Percentiles rank a stretch among this genome's conserved stretches.
Conservation (phyloP, 495 filamentous ascomycete species). For the Penicillium subrubescens region DNA sequence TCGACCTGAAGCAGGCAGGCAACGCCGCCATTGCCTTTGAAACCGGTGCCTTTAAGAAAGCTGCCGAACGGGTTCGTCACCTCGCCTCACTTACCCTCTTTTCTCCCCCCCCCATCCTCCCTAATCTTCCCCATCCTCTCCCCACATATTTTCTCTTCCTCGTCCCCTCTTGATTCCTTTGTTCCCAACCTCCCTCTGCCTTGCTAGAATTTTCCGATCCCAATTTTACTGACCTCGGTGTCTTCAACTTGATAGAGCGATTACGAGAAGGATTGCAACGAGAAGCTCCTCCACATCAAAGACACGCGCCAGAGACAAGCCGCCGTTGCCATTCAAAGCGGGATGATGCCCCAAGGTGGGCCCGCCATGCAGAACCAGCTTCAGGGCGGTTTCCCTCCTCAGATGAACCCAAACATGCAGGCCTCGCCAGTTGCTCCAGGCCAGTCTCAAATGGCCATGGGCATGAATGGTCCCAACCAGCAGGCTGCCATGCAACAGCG, state of each 20-base stretch:
- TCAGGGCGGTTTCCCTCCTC: constrained; percentile 48
- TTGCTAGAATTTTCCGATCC: constrained; percentile 1
- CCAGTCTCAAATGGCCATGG: constrained; percentile 48
- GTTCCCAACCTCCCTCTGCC: not conserved
- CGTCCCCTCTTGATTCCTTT: not conserved
- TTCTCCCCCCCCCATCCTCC: not conserved
- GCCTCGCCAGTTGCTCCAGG: constrained; percentile 51
- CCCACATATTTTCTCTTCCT: not conserved
- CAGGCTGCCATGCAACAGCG: constrained; percentile 42
- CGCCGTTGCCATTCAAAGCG: constrained; percentile 43
- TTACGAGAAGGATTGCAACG: constrained; percentile 51
- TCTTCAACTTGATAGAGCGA: constrained; percentile 31
- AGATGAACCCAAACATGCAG: constrained; percentile 57
- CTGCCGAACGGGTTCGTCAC: constrained; percentile 44
- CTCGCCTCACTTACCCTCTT: not conserved
- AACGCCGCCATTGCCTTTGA: constrained; percentile 53
- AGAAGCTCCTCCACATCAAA: constrained; percentile 52
- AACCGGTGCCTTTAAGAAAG: constrained; percentile 47
- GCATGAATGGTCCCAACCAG: constrained; percentile 47
- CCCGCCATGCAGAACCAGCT: constrained; percentile 42
- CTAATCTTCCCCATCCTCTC: not conserved
- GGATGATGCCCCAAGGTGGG: constrained; percentile 48
- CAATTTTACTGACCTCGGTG: constrained; percentile 7
- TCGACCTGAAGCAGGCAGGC: constrained; percentile 41
- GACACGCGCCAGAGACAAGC: constrained; percentile 50